Evolutionary conservation across 306 rosid genomes (phyloP), one percentile per base, ranked within the genome.

Genomic region (Echinosophora koreensis): DNA sequence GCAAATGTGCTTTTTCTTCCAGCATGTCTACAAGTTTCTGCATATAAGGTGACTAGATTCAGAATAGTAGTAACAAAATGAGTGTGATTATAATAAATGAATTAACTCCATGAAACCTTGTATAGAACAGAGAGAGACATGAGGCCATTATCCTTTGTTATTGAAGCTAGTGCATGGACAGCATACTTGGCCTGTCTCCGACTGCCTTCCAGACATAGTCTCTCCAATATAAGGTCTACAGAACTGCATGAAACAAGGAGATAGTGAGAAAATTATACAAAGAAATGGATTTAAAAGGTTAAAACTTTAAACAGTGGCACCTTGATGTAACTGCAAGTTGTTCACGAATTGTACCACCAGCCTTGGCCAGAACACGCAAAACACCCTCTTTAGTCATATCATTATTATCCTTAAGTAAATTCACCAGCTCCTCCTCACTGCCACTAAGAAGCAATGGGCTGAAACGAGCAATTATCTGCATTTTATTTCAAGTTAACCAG

Each of bases 141-240:
- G 67, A 92, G 96, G 68, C 98, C 97, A 71, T 96, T 97, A 59
- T 96, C 99, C 89, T 88, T 96, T 77, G 99, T 92, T 74, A 96
- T 96, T 13, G 98, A 91, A 69, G 97, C 98, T 51, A 96, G 88
- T 39, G 99, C 98, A 84, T 92, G 92, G 52, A 96, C 98, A 79
- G 99, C 99, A 86, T 91, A 80, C 80, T 96, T 96, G 64, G 98
- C 99, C 86, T 92, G 99, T 77, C 92, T 87, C 61, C 98, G 88
- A 84, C 90, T 91, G 46, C 99, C 99, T 87, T 96, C 98, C 78
- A 92, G 83, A 77, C 99, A 96, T 10, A 88, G 71, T 70, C 87
- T 93, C 88, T 96, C 98, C 88, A 96, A 64, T 77, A 92, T 85
- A 60, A 96, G 96, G 73, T 96, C 97, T 49, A 93, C 87, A 75